Evolutionary conservation across 78 protist genomes (phyloP).

Genomic region (Thecamonas trahens): DNA sequence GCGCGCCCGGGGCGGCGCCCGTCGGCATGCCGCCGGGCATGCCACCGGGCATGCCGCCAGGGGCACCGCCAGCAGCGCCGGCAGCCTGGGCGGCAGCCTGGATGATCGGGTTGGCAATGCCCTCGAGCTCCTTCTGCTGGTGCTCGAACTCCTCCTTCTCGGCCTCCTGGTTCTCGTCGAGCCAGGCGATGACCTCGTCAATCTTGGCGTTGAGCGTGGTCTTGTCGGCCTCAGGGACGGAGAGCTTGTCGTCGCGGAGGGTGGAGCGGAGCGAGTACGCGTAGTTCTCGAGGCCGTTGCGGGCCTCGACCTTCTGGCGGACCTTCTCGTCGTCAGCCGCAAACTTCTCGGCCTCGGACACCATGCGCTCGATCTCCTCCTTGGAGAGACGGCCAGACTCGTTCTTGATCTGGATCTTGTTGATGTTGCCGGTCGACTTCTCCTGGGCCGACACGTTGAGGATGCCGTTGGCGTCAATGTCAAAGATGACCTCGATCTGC

Average conservation of each 20-base stretch:
- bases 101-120: conserved; percentile 83
- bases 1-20: conserved; percentile 13
- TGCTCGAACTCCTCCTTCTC: conserved; percentile 78
- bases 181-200: conserved; percentile 46
- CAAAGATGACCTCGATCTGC: conserved; percentile 94
- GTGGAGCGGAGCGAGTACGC: conserved; percentile 57
- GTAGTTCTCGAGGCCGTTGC: conserved; percentile 77
- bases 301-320: conserved; percentile 53
- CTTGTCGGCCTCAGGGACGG: conserved; percentile 31
- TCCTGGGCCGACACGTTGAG: conserved; percentile 77
- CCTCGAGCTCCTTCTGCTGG: conserved; percentile 82
- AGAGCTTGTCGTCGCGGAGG: conserved; percentile 39
- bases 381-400: conserved; percentile 87
- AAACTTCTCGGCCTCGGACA: conserved; percentile 82
- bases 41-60: conserved; percentile 66
- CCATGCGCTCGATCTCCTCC: conserved; percentile 88
- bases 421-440: conserved; percentile 57
- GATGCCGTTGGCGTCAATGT: conserved; percentile 93
- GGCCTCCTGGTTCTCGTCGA: conserved; percentile 67
- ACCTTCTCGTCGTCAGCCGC: conserved; percentile 69
- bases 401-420: conserved; percentile 76
- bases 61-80: conserved; percentile 50
- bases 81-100: conserved; percentile 66
- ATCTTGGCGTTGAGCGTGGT: not conserved
- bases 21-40: conserved; percentile 46